Conservation (phyloP, 2,329 filamentous ascomycete species). For the Helotiales sp. region DNA sequence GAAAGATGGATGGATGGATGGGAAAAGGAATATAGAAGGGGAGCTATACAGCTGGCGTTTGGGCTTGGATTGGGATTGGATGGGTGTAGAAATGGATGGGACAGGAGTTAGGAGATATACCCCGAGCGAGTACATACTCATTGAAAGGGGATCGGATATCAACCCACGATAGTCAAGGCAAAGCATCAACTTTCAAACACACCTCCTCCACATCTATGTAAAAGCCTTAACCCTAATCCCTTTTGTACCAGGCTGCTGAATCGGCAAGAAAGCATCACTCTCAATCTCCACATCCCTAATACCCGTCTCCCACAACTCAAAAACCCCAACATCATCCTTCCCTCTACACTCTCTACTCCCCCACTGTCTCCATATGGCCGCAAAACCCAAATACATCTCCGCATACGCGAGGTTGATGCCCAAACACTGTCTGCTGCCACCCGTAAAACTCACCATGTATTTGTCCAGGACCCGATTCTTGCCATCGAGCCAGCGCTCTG, state of each 20-base stretch:
- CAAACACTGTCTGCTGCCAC: slow-evolving; percentile 49
- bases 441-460: slow-evolving; percentile 49
- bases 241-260: slow-evolving; percentile 17
- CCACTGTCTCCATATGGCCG: slow-evolving; percentile 24
- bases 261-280: slow-evolving; percentile 25
- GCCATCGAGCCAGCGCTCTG: slow-evolving; percentile 49
- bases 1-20: not conserved
- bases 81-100: not conserved
- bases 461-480: slow-evolving; percentile 43
- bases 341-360: slow-evolving; percentile 31
- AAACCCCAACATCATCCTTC: slow-evolving; percentile 28
- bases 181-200: not conserved
- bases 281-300: slow-evolving; percentile 32
- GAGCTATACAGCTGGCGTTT: slow-evolving; percentile 11
- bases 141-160: not conserved
- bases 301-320: slow-evolving; percentile 40
- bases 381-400: slow-evolving; percentile 24
- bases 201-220: not conserved
- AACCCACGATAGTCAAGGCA: not conserved
- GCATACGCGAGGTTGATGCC: slow-evolving; percentile 40
- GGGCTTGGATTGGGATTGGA: not conserved
- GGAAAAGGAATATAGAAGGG: not conserved
- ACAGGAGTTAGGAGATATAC: not conserved
- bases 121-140: not conserved
- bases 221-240: slow-evolving; percentile 25